Evolutionary conservation across 441 rosid species (phyloP).

Genomic region (Aquilaria agallochum): DNA sequence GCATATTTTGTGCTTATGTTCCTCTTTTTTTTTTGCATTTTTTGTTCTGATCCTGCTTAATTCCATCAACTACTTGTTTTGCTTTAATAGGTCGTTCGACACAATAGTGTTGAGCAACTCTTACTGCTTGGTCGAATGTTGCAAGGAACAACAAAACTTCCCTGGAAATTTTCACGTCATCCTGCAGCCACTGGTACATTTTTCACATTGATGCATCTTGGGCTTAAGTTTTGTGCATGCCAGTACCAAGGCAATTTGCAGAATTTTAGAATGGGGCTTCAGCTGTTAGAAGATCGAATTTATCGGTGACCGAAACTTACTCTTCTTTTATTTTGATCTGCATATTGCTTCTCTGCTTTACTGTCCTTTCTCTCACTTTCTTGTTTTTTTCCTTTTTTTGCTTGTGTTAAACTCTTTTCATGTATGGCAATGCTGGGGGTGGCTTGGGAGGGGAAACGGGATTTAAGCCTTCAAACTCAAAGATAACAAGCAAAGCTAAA

Average conservation of each 20-base stretch:
- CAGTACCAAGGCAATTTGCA: conserved; percentile 82
- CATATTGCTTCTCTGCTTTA: conserved; percentile 7
- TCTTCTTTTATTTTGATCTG: conserved; percentile 16
- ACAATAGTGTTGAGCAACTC: conserved; percentile 92
- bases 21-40: neutral
- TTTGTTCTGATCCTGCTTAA: conserved; percentile 1
- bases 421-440: neutral
- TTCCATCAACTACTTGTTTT: conserved; percentile 19
- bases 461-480: no score
- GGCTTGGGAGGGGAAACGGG: no score
- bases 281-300: conserved; percentile 88
- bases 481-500: no score
- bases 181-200: conserved; percentile 98
- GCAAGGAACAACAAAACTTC: conserved; percentile 80
- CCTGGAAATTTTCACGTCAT: conserved; percentile 95
- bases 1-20: no score
- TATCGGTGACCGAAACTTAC: conserved; percentile 54
- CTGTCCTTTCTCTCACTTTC: neutral
- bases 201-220: conserved; percentile 97
- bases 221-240: conserved; percentile 91
- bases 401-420: neutral
- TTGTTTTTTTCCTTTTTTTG: conserved; percentile 1
- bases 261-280: conserved; percentile 85
- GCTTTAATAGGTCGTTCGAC: conserved; percentile 72
- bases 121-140: conserved; percentile 89